Evolutionary conservation across 108 stramenopile species (phyloP).

Genomic region (Stephanodiscus triporus): DNA sequence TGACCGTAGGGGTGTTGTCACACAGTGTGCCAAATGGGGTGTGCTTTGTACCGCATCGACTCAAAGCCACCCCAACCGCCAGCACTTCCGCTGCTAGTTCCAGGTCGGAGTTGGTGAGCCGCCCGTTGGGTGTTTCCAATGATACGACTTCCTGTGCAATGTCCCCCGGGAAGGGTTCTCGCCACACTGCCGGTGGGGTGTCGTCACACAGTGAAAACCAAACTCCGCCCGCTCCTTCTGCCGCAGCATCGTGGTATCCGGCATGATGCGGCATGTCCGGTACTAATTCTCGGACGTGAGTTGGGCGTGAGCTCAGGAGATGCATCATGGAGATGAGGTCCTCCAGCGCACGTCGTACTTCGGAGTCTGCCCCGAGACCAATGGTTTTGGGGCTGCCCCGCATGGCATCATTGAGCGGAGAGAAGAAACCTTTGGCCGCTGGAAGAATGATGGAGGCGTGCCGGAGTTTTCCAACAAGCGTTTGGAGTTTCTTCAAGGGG

Average conservation of each 20-base stretch:
- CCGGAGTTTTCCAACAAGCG: neutral
- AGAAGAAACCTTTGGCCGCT: neutral
- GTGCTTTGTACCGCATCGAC: no score
- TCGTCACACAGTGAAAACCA: neutral
- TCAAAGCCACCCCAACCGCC: no score
- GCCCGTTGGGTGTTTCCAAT: no score
- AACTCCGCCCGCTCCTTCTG: neutral
- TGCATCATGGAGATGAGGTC: neutral
- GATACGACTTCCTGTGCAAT: no score
- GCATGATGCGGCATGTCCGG: neutral
- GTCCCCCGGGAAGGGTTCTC: neutral
- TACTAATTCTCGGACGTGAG: neutral
- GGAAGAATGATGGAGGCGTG: neutral
- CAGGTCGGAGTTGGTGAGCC: no score
- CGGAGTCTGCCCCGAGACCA: neutral
- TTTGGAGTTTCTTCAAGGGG: neutral
- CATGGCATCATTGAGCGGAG: neutral
- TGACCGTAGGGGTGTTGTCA: no score
- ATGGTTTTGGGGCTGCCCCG: neutral
- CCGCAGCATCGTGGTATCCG: no score
- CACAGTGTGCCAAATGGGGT: no score
- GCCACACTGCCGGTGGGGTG: neutral
- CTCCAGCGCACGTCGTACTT: neutral
- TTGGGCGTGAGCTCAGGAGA: neutral
- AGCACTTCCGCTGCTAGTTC: no score